Base-by-base conservation (phyloP, 2,329 filamentous ascomycete species). In the Coniochaeta pulveracea region DNA sequence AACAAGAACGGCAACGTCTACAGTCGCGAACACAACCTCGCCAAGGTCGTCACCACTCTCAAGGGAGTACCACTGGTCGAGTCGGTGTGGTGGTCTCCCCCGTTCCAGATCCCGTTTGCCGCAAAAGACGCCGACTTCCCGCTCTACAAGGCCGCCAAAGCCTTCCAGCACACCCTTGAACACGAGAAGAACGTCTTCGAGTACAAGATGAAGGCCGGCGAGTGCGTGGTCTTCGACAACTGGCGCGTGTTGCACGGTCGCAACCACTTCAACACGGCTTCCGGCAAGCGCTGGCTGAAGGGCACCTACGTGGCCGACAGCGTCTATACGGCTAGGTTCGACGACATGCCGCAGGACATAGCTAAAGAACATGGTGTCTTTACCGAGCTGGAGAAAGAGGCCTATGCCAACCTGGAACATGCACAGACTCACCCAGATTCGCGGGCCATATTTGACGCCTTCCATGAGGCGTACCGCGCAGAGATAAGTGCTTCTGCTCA, bases 141-240 rank as follows among this genome's bases (percentile, higher is more conserved):
- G 15, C 51, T 51, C 52, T 38, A 40, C 24, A 35, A 23, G n/a
- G 66, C 68, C 0, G 64, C 71, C 1, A 50, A 57, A 21, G 48
- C 52, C 3, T 85, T 93, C 45, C 66, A 76, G 31, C 37, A 51
- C 0, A 42, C 70, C 0, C 56, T 91, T 16, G 76, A 84, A 42
- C 49, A 62, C 1, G 57, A 66, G 0, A 50, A 60, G 4, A 72
- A 72, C 38, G 56, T 85, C 34, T 80, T 79, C 48, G 69, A 89
- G 60, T 65, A 80, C 37, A 80, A 80, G 55, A 63, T 95, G 54
- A 62, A 75, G 34, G 76, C 82, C 4, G 91, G 89, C 3, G 83
- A 94, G 48, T 93, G 85, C 50, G 86, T 88, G 10, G 68, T 98
- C n/a, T 96, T 98, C 50, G 80, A 93, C 52, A 96, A 96, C 50